Base-by-base conservation (phyloP, 2,329 filamentous ascomycete genomes). In the Paraconiothyrium sp. region DNA sequence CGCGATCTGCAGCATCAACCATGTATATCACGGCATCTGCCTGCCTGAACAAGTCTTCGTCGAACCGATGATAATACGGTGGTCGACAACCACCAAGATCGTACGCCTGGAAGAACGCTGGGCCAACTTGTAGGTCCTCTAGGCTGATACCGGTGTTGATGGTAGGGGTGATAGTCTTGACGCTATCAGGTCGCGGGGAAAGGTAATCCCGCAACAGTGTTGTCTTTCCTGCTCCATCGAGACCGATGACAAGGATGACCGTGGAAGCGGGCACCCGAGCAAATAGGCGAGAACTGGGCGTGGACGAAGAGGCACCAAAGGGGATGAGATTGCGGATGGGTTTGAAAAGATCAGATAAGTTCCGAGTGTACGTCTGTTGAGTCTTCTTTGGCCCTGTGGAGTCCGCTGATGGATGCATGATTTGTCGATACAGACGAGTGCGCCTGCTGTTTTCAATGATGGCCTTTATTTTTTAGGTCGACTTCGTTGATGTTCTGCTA, bases 1-100 rank as follows among this genome's bases (percentile, higher is more conserved):
- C 46, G 46, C 46, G 46, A 30, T 48, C 24, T 30, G 46, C 46
- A n/a, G 46, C 46, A 48, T 48, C 46, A n/a, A 48, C 46, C 11
- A 48, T 11, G 20, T 48, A 48, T 22, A 48, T 22, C 22, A 48
- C 46, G 2, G 46, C 46, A 27, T 48, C 46, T 11, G 46, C 46
- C 16, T 16, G 22, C 27, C 16, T 27, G 22, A 48, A 48, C 7
- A 48, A 27, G 4, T 13, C 46, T 22, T 48, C 46, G 10, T 27
- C 46, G 14, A 48, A 30, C 7, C 22, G 11, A 11, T 4, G 6
- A 5, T 5, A 16, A 8, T 5, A 27, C 4, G 7, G 3, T 48
- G 46, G 46, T 4, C 24, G 46, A 22, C 46, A 48, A 10, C 46
- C 46, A 30, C 46, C 46, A 16, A 48, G 10, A 22, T 48, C 46